Base-by-base conservation (phyloP, 2,329 filamentous ascomycete species). In the Aureobasidium namibiae region DNA sequence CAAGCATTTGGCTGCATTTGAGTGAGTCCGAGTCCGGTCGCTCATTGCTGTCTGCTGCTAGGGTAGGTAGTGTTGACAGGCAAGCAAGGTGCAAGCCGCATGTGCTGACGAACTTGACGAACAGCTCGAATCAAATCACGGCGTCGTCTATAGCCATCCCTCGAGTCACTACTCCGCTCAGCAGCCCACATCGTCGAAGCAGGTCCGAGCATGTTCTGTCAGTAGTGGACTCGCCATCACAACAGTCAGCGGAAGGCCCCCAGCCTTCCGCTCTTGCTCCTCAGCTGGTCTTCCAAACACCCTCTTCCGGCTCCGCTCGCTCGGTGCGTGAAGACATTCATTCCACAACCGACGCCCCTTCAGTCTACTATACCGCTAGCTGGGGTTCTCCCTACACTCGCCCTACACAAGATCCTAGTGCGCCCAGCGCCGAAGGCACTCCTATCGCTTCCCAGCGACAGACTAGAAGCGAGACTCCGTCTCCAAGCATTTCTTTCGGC, bases 381-480 rank as follows among this genome's bases (percentile, higher is more conserved):
- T 96, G 92, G 91, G 92, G 92, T 60, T 96, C 91, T 57, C 92
- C 92, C 23, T 96, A 96, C 74, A 86, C 88, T 59, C 81, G 80
- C 62, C 81, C 86, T 13, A 60, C 66, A 21, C 68, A 68, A 54
- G 60, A 63, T 14, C 61, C 63, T 10, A 67, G 64, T 54, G 26
- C n/a, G 6, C 50, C 38, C 26, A 56, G 53, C 31, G 33, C 21
- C 10, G 7, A 57, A 14, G 10, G 41, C 33, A 57, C 54, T 21
- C 54, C 54, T 4, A 29, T 57, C 33, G 54, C 54, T 11, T 48
- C 54, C 31, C 41, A 67, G 67, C 31, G 67, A 68, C 52, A 63
- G 56, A 42, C 63, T 61, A 24, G 18, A 7, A 53, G 57, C 29
- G 59, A 56, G 59, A 68, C 67, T 36, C 65, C 67, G 2, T 69